These are phyloP conservation scores for Pichia manshurica DNA, from an alignment of 805 yeast genomes.

Conservation along the genomic window DNA sequence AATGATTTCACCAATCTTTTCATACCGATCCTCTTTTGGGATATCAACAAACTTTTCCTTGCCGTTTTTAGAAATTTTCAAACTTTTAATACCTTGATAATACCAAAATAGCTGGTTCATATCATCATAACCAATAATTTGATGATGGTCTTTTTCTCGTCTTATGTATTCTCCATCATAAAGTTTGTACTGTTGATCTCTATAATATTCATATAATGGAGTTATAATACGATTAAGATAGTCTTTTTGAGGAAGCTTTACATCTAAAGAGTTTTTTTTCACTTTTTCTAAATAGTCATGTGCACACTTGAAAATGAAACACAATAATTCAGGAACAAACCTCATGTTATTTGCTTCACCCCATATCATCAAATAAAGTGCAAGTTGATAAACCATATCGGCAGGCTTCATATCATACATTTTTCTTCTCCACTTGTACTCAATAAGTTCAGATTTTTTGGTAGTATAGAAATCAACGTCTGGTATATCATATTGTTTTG, in stretches of 20 bases:
- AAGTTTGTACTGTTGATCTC: slow-evolving; percentile 61
- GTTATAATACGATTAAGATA: slow-evolving; percentile 38
- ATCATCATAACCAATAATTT: slow-evolving; percentile 54
- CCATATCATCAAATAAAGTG: slow-evolving; percentile 61
- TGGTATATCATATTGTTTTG: slow-evolving; percentile 42
- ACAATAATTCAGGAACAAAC: slow-evolving; percentile 44
- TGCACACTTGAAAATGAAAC: slow-evolving; percentile 55
- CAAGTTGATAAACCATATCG: slow-evolving; percentile 62
- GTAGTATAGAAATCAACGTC: slow-evolving; percentile 22
- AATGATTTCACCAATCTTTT: slow-evolving; percentile 28
- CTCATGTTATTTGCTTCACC: slow-evolving; percentile 70
- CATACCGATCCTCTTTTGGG: slow-evolving; percentile 30
- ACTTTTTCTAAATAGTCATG: slow-evolving; percentile 40
- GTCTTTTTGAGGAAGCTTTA: slow-evolving; percentile 19
- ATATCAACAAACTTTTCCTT: slow-evolving; percentile 29
- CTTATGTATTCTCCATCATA: slow-evolving; percentile 51
- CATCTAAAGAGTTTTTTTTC: slow-evolving; percentile 23
- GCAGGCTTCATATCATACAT: slow-evolving; percentile 50
- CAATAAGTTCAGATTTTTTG: slow-evolving; percentile 61
- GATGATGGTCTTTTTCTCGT: slow-evolving; percentile 64
- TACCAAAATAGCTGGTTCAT: slow-evolving; percentile 50
- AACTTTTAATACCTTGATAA: slow-evolving; percentile 30
- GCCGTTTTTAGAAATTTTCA: slow-evolving; percentile 29
- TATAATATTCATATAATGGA: slow-evolving; percentile 51
- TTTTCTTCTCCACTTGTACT: slow-evolving; percentile 67